Base-by-base conservation (phyloP, 2,329 filamentous ascomycete species). In the Penicillium sp. region DNA sequence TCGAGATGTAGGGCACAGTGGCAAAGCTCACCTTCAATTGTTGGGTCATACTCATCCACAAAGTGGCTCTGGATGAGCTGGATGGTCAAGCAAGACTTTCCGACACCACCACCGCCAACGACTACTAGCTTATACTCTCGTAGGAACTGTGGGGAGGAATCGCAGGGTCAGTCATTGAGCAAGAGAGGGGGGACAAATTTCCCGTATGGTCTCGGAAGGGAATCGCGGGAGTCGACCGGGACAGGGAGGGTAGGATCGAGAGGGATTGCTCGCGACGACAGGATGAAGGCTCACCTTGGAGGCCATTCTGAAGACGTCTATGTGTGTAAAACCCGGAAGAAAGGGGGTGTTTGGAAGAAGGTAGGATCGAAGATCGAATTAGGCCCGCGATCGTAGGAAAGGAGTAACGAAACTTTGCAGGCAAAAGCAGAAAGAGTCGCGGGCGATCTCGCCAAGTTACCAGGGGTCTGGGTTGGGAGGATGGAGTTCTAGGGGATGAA, bases 1-100 rank as follows among this genome's bases (percentile, higher is more conserved):
- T 21, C 19, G 16, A 19, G 35, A 23, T 27, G 25, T 37, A n/a
- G 9, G 31, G 49, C 8, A 9, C 10, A 23, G n/a, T 31, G n/a
- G 39, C 44, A 60, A 77, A 42, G 60, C 72, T 60, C 65, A 80
- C 95, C 95, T 90, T 99, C 95, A 73, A 99, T 98, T 71, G 95
- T 99, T 57, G 95, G 95, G 79, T 99, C 95, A 79, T 99, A 99
- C 79, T 98, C 95, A 78, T 98, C 95, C 75, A 98, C 93, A 82
- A 99, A 99, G 78, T 99, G 95, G 78, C 90, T 93, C 81, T 93
- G 89, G 71, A 91, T 92, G 78, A 93, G 87, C 83, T 98, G 95
- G 74, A 99, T 98, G 58, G 95, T 98, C 83, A 99, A 86, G 81
- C 95, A 98, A 62, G 93, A 98, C 84, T 99, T 99, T 81, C 95